Evolutionary conservation across 441 rosid species (phyloP), one percentile per base, ranked within the genome.

Genomic region (Mallotus repandus): DNA sequence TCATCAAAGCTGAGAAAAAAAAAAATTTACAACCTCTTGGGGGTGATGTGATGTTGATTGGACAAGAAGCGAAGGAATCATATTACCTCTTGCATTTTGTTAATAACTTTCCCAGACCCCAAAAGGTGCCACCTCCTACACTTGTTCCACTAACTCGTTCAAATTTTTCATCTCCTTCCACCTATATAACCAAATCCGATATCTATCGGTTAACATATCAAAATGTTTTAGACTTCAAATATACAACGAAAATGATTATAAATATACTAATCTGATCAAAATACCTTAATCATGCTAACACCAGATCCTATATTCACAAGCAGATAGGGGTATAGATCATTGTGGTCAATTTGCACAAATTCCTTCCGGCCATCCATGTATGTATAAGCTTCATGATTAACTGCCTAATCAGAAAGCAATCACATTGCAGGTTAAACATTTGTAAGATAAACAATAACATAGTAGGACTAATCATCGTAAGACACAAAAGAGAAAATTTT

Each of bases 251-350:
- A 25, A 70, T 9, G 0, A 22, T 0, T 67, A 3, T 16, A 29
- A 7, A 49, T 71, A 66, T 49, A 15, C 22, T 22, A 50, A 66
- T 49, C 22, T 29, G 74, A 61, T 45, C 18, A 72, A 29, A 50
- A 49, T 79, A 91, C 99, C 98, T 93, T 95, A 83, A 95, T 91
- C 84, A 95, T 89, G 83, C 99, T 93, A 78, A 95, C 97, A 74
- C 99, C 99, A 80, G 99, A 95, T 83, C 99, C 99, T 74, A 95
- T 78, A 79, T 95, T 95, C 32, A 93, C 99, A 64, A 95, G 97
- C 77, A 95, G 98, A 87, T 95, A 95, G 60, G 97, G 99, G 71
- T 85, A 95, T 84, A 95, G 75, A 59, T 95, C 97, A 82, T 89
- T 91, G 29, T 82, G 82, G 77, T 95, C 98, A 75, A 95, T 86